A percentile compares a stretch with the other conserved stretches of the same genome.
These are phyloP conservation scores for Coniochaeta sp. DNA, from an alignment of 2,329 filamentous ascomycete genomes.

Conservation along the genomic window DNA sequence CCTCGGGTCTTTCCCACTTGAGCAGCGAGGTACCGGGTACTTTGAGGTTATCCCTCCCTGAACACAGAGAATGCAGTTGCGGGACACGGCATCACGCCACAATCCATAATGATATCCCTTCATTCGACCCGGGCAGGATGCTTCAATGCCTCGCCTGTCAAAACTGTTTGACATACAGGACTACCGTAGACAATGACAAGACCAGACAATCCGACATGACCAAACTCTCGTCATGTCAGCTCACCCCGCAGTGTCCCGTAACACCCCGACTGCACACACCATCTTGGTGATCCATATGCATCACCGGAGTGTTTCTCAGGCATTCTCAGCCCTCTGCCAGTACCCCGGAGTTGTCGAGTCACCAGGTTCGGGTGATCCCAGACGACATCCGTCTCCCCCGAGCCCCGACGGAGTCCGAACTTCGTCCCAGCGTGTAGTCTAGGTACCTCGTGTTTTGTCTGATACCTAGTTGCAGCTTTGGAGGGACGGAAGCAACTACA, in stretches of 20 bases:
- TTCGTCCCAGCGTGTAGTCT: too few relatives aligned
- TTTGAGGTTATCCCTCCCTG: too few relatives aligned
- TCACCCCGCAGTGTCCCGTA: not conserved
- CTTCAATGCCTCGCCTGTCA: not conserved
- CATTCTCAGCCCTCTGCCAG: not conserved
- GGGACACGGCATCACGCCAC: too few relatives aligned
- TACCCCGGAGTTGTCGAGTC: not conserved
- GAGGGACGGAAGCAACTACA: not conserved
- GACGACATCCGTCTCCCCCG: constrained; percentile 8
- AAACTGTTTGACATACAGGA: not conserved
- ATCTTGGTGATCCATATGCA: not conserved
- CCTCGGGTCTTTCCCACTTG: constrained; percentile 4
- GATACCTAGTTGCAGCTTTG: too few relatives aligned
- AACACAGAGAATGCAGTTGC: too few relatives aligned
- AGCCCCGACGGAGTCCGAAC: not conserved
- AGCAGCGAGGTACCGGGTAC: constrained; percentile 6
- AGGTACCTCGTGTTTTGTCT: too few relatives aligned
- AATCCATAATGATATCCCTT: too few relatives aligned
- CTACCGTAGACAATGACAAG: not conserved
- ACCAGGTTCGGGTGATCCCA: constrained; percentile 12
- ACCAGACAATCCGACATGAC: constrained; percentile 4
- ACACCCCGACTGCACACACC: not conserved
- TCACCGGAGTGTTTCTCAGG: not conserved
- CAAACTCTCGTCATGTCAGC: not conserved
- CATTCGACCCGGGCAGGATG: too few relatives aligned